Evolutionary conservation across 768 basidiomycete species (phyloP).

Genomic region (Auriscalpium orientale): DNA sequence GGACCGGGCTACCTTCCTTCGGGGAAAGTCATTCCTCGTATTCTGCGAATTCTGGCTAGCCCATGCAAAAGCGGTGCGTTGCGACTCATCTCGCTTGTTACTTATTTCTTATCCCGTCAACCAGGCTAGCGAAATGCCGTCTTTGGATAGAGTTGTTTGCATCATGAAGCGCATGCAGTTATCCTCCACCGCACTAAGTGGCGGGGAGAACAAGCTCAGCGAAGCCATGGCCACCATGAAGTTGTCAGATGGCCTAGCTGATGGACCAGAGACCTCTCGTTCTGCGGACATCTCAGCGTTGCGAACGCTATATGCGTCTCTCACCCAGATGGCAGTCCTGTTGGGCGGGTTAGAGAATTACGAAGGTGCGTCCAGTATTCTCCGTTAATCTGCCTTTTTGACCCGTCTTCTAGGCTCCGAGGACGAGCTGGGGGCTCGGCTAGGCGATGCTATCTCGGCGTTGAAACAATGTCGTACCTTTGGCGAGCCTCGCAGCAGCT

Average conservation of each 20-base stretch:
- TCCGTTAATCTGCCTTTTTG: neutral
- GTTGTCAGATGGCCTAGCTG: neutral
- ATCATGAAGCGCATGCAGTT: neutral
- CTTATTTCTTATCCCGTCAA: slow-evolving; percentile 1
- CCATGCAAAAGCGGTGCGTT: slow-evolving; percentile 55
- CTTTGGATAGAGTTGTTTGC: neutral
- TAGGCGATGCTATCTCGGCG: slow-evolving; percentile 3
- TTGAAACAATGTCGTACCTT: neutral
- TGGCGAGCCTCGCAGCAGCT: slow-evolving; percentile 3
- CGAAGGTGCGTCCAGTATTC: slow-evolving; percentile 5
- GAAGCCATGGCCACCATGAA: slow-evolving; percentile 6
- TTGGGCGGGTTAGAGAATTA: neutral
- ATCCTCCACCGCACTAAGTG: neutral
- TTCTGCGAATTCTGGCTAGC: slow-evolving; percentile 70
- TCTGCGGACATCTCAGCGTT: neutral
- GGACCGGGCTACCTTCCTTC: slow-evolving; percentile 34
- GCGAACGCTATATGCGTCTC: slow-evolving; percentile 12
- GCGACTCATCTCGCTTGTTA: neutral
- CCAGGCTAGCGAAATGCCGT: slow-evolving; percentile 40
- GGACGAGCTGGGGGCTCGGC: slow-evolving; percentile 3
- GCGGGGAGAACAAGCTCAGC: slow-evolving; percentile 5
- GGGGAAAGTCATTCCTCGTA: slow-evolving; percentile 44
- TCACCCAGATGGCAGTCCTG: slow-evolving; percentile 8
- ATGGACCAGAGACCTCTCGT: neutral
- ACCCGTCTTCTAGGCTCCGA: slow-evolving; percentile 1